Evolutionary conservation across 2,329 filamentous ascomycete genomes (phyloP).

Genomic region (Phaeosphaeriaceae sp.): DNA sequence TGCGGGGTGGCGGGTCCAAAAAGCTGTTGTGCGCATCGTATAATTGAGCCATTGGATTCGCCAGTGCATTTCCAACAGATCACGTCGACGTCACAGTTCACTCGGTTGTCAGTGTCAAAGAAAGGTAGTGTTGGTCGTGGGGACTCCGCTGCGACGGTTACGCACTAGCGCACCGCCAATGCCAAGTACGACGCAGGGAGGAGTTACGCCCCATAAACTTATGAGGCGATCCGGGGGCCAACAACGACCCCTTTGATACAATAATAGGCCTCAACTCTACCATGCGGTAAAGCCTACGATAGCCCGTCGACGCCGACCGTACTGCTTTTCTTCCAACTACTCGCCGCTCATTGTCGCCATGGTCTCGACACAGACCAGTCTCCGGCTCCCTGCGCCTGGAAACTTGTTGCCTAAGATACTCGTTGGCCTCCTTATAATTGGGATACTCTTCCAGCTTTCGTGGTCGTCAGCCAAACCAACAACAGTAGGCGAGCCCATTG

Average conservation of each 20-base stretch:
- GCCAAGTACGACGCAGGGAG: background rate
- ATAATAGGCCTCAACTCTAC: background rate
- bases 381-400: constrained; percentile 3
- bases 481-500: background rate
- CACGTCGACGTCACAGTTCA: background rate
- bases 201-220: background rate
- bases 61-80: too few species aligned
- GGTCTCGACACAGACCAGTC: background rate
- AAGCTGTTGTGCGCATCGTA: too few species aligned
- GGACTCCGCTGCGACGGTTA: background rate
- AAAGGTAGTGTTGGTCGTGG: too few species aligned
- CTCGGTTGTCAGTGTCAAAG: background rate
- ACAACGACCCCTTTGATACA: background rate
- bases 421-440: constrained; percentile 6
- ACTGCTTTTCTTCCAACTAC: background rate
- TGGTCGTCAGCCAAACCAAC: constrained; percentile 2
- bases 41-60: too few species aligned
- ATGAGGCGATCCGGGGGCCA: background rate
- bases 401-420: constrained; percentile 8
- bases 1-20: too few species aligned
- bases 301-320: background rate
- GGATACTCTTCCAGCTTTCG: constrained; percentile 12
- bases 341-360: constrained; percentile 1
- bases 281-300: background rate
- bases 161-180: background rate